Evolutionary conservation across 192 early-diverging fungal species (phyloP), one percentile per base, ranked within the genome.

Genomic region (Entomortierella lignicola): DNA sequence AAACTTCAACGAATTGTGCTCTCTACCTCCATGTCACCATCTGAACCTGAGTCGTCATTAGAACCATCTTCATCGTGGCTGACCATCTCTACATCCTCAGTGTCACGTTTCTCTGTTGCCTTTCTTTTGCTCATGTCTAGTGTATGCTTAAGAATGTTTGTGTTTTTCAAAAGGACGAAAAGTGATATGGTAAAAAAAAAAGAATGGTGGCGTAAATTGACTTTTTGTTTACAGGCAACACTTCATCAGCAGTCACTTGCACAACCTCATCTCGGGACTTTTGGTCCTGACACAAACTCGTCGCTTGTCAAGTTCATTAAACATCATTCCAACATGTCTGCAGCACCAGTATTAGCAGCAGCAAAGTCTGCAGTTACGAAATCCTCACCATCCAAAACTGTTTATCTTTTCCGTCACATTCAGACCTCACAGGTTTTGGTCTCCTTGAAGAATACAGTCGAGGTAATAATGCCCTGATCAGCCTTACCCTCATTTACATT

Each of bases 351-450:
- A 74, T 27, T 53, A 71, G 60, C 52, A 62, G 69, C 69, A 54
- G 66, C 65, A n/a, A 68, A 67, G 54, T 15, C 72, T 25, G 72
- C 60, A 12, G 64, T 54, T 30, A 43, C 63, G 23, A 73, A 61
- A 20, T 30, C 63, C 12, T 13, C 50, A 20, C 30, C 66, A 8
- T 27, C 70, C 20, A 71, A 72, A 52, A 81, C 74, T 25, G 72
- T 87, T 20, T 84, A 87, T 50, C 77, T 87, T 64, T 87, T 82
- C 63, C 82, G 86, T 43, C 84, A 87, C 50, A 79, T 87, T 55
- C 86, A 87, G 52, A 85, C 86, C 29, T 71, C 83, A 1, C 86
- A 87, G 61, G 82, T 87, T 27, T 72, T 87, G 25, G 82, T 87
- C 5, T 85, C 84, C 21, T 34, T 82, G 21, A 77, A 82, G 63